These are phyloP conservation scores for Yamadazyma sp. DNA, from an alignment of 805 yeast genomes.

Conservation along the genomic window DNA sequence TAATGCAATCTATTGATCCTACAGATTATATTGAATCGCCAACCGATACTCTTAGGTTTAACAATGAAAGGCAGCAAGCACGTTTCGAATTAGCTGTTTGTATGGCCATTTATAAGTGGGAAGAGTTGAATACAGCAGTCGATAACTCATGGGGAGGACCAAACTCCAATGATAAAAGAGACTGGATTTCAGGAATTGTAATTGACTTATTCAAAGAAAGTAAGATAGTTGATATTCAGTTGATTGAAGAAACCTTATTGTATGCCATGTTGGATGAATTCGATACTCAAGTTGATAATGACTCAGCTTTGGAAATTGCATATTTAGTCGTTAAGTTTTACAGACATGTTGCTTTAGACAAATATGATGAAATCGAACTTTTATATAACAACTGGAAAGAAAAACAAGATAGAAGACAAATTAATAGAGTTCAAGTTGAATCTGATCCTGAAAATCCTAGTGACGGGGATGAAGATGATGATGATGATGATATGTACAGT, in stretches of 20 bases:
- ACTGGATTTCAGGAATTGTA: constrained; percentile 85
- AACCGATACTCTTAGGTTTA: constrained; percentile 38
- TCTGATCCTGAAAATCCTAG: constrained; percentile 66
- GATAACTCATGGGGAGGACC: constrained; percentile 96
- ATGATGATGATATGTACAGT: constrained; percentile 24
- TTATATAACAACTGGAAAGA: constrained; percentile 58
- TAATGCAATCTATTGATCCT: constrained; percentile 43
- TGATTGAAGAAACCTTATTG: constrained; percentile 79
- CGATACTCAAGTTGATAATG: constrained; percentile 85
- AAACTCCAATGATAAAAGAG: constrained; percentile 84
- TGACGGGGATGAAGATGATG: constrained; percentile 48
- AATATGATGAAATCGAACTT: constrained; percentile 55
- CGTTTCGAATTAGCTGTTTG: constrained; percentile 91
- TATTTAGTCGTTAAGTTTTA: constrained; percentile 62
- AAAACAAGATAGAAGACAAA: constrained; percentile 39
- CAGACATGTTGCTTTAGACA: constrained; percentile 53
- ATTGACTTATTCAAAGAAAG: constrained; percentile 68
- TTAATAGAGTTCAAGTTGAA: constrained; percentile 41
- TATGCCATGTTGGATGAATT: constrained; percentile 96
- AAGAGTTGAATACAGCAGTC: constrained; percentile 82
- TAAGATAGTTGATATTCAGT: constrained; percentile 66
- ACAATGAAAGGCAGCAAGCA: constrained; percentile 68
- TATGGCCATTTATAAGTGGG: constrained; percentile 90
- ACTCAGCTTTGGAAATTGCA: constrained; percentile 75
- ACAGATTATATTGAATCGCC: constrained; percentile 55